Evolutionary conservation across 257 asterid species (phyloP).

Genomic region (Echites panduratus): DNA sequence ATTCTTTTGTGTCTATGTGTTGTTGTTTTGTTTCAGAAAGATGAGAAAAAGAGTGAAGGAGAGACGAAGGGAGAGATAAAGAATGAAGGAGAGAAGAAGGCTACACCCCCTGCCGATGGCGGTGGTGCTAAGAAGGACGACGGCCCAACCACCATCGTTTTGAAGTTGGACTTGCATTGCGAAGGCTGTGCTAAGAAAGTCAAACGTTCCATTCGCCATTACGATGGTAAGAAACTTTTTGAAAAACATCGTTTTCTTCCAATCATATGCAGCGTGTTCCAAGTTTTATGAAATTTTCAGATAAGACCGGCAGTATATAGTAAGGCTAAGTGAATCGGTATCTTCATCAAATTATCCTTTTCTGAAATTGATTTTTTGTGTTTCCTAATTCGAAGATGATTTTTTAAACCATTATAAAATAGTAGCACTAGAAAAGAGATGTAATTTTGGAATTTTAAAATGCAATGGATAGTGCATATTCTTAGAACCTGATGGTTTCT

Average conservation of each 20-base stretch:
- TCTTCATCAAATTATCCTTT: neutral
- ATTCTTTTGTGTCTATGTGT: neutral
- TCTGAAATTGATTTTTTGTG: neutral
- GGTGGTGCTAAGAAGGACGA: conserved; percentile 38
- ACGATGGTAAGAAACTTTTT: conserved; percentile 36
- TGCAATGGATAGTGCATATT: neutral
- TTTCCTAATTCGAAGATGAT: too few species aligned
- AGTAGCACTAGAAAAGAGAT: too few species aligned
- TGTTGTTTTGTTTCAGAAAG: conserved; percentile 46
- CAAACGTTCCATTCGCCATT: conserved; percentile 50
- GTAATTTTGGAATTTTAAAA: too few species aligned
- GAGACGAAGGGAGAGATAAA: conserved; percentile 26
- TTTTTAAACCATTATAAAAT: too few species aligned
- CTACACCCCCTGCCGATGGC: conserved; percentile 17
- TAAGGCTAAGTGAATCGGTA: neutral
- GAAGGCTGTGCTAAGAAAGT: conserved; percentile 92
- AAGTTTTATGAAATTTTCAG: neutral
- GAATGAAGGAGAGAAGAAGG: conserved; percentile 36
- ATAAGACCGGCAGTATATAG: neutral
- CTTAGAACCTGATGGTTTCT: conserved; percentile 3
- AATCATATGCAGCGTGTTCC: too few species aligned
- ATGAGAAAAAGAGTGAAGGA: conserved; percentile 19
- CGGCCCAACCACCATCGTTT: conserved; percentile 35
- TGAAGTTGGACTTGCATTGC: conserved; percentile 84
- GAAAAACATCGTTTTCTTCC: neutral